Percentiles rank a stretch among this genome's conserved stretches.
These are phyloP conservation scores for Auriscalpium microsporum DNA, from an alignment of 768 basidiomycete species.

Conservation along the genomic window DNA sequence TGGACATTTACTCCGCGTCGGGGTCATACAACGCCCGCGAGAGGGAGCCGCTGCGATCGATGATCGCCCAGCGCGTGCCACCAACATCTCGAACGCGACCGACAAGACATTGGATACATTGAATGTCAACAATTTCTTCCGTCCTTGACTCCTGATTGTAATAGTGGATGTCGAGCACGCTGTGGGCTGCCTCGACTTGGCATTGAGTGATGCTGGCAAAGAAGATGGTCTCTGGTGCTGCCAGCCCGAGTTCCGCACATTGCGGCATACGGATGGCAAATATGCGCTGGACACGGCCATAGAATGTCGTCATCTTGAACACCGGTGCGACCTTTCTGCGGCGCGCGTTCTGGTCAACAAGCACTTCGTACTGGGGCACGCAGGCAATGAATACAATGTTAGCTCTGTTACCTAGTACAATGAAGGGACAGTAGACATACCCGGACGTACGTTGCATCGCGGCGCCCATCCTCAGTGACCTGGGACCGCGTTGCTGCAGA, in stretches of 20 bases:
- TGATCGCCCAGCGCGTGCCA: neutral
- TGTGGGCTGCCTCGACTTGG: neutral
- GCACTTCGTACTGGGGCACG: neutral
- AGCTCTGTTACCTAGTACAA: no score
- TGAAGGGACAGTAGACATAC: no score
- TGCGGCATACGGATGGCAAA: neutral
- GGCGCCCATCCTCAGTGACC: no score
- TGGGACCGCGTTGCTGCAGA: no score
- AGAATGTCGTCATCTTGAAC: neutral
- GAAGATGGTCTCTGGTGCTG: neutral
- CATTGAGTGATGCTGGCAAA: neutral
- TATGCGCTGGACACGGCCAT: neutral
- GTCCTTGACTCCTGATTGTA: neutral
- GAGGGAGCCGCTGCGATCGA: neutral
- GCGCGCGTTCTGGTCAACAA: neutral
- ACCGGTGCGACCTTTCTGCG: neutral
- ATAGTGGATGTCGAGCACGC: neutral
- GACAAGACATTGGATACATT: neutral
- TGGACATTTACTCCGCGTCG: neutral
- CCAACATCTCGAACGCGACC: neutral
- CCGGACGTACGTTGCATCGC: no score
- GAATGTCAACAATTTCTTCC: neutral
- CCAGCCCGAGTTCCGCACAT: neutral
- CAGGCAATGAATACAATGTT: no score
- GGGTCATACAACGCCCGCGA: neutral